A percentile compares a stretch with the other conserved stretches of the same genome.
Evolutionary conservation across 768 basidiomycete species (phyloP).

Genomic region (Fibroporia radiculosa): DNA sequence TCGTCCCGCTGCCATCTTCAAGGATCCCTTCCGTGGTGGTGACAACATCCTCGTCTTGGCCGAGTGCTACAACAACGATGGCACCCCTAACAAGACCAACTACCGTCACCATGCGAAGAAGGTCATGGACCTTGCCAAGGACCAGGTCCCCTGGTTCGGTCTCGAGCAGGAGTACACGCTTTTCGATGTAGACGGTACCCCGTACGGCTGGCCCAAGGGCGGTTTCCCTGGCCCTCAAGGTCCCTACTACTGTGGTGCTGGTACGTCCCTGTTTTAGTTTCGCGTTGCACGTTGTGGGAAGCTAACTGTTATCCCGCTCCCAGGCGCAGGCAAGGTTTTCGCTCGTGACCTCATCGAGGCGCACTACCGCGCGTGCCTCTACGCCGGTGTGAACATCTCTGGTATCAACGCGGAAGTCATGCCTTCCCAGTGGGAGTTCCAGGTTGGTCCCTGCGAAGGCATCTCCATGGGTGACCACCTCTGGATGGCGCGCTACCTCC

Average conservation of each 20-base stretch:
- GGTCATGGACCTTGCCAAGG: slow-evolving; percentile 89
- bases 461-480: slow-evolving; percentile 99
- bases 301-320: slow-evolving; percentile 8
- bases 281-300: slow-evolving; percentile 2
- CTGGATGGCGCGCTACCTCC: slow-evolving; percentile 97
- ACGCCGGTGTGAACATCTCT: slow-evolving; percentile 93
- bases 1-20: slow-evolving; percentile 95
- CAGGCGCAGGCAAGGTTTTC: slow-evolving; percentile 95
- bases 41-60: slow-evolving; percentile 97
- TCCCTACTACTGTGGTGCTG: slow-evolving; percentile 99
- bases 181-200: slow-evolving; percentile 84
- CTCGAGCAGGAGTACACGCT: slow-evolving; percentile 99
- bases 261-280: slow-evolving; percentile 35
- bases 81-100: slow-evolving; percentile 96
- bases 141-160: slow-evolving; percentile 87
- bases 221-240: slow-evolving; percentile 99
- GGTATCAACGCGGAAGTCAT: slow-evolving; percentile 99
- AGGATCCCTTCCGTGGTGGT: slow-evolving; percentile 98
- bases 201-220: slow-evolving; percentile 96
- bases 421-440: slow-evolving; percentile 99
- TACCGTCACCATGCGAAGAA: slow-evolving; percentile 91
- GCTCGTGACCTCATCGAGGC: slow-evolving; percentile 98
- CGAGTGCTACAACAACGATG: slow-evolving; percentile 98
- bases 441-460: slow-evolving; percentile 96
- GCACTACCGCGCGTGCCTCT: slow-evolving; percentile 95